Conservation (phyloP, 2,329 filamentous ascomycete species). For the Cladophialophora bantiana region DNA sequence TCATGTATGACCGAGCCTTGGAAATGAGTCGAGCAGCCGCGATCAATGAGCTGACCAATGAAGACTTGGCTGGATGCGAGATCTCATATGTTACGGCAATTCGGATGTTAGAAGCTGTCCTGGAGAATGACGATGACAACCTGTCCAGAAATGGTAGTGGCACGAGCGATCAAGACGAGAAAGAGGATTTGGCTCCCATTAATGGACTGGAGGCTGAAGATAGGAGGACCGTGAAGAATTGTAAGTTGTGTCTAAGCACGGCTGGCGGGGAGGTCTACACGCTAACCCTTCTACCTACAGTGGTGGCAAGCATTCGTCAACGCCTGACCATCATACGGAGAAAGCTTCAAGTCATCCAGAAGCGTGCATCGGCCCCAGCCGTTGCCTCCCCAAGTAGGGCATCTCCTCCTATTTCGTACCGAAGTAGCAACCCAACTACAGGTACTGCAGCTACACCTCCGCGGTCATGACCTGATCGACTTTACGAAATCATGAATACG, state of each 20-base stretch:
- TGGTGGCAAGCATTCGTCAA: conserved; percentile 58
- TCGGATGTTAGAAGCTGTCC: conserved; percentile 89
- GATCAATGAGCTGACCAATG: conserved; percentile 92
- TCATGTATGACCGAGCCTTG: conserved; percentile 96
- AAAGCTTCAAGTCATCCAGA: conserved; percentile 57
- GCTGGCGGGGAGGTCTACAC: conserved; percentile 38
- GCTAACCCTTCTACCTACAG: conserved; percentile 40
- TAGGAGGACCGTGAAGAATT: conserved; percentile 57
- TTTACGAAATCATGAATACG: conserved; percentile 18
- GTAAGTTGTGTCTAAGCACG: conserved; percentile 48
- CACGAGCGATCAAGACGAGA: conserved; percentile 41
- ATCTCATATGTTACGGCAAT: conserved; percentile 93
- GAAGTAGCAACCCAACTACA: conserved; percentile 30
- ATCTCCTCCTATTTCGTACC: conserved; percentile 38
- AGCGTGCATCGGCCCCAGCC: conserved; percentile 52
- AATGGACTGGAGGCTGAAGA: conserved; percentile 57
- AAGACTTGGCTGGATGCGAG: conserved; percentile 86
- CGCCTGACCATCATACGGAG: conserved; percentile 56
- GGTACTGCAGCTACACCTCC: conserved; percentile 30
- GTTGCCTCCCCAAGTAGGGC: conserved; percentile 39
- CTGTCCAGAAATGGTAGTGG: conserved; percentile 42
- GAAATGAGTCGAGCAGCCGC: conserved; percentile 96
- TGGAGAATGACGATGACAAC: conserved; percentile 76
- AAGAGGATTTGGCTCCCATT: conserved; percentile 48
- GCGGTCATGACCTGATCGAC: conserved; percentile 26